Percentiles rank a stretch among this genome's conserved stretches.
Conservation (phyloP, 2,329 filamentous ascomycete genomes). For the Macrophomina phaseolina region DNA sequence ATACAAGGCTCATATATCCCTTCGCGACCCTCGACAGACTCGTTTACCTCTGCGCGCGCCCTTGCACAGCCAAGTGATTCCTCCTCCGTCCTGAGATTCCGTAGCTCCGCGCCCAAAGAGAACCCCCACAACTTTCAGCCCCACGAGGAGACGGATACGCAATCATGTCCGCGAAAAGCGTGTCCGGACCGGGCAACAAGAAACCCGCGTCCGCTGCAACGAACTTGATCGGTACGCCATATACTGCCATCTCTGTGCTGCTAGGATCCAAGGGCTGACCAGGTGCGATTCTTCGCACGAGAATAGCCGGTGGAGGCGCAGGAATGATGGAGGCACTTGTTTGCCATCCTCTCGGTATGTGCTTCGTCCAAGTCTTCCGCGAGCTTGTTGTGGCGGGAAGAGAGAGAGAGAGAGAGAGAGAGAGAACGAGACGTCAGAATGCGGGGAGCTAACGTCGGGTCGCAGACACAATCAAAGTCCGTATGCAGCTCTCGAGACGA, state of each 20-base stretch:
- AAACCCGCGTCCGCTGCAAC: slow-evolving; percentile 84
- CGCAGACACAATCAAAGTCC: slow-evolving; percentile 96
- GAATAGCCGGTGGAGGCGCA: slow-evolving; percentile 86
- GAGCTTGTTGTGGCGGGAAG: background rate
- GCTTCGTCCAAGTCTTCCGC: background rate
- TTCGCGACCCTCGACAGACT: background rate
- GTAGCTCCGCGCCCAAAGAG: background rate
- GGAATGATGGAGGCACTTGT: slow-evolving; percentile 99
- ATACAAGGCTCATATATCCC: background rate
- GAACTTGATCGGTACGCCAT: slow-evolving; percentile 80
- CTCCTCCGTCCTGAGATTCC: background rate
- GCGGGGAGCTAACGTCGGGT: slow-evolving; percentile 32
- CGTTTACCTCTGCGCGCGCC: background rate
- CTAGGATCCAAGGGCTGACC: background rate
- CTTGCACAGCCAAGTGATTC: background rate
- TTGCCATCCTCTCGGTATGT: slow-evolving; percentile 88
- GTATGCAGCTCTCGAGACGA: slow-evolving; percentile 95
- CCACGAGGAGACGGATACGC: background rate
- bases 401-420: background rate
- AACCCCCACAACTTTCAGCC: background rate
- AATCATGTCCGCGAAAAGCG: slow-evolving; percentile 66
- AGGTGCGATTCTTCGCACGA: slow-evolving; percentile 16
- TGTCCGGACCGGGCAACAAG: slow-evolving; percentile 66
- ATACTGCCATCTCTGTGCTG: background rate
- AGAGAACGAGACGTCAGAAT: no score